Percentiles rank a stretch among this genome's conserved stretches.
Conservation (phyloP, 495 filamentous ascomycete genomes). For the Penicillium canariense region DNA sequence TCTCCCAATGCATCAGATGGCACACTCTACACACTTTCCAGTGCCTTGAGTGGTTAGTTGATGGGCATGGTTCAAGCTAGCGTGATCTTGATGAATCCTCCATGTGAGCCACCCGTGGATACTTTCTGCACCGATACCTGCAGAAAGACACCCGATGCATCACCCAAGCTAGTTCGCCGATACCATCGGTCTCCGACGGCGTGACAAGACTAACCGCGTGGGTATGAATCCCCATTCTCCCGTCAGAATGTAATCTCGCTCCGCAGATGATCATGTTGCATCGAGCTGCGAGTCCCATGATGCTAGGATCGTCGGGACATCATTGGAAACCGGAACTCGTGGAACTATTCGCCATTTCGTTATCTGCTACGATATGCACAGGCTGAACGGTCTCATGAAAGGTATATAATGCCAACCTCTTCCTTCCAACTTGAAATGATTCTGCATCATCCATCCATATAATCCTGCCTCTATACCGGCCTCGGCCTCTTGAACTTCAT, state of each 20-base stretch:
- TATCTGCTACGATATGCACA: too few species aligned
- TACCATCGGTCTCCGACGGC: conserved; percentile 21
- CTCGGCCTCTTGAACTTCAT: too few species aligned
- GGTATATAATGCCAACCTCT: too few species aligned
- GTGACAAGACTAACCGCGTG: background rate
- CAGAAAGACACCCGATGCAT: background rate
- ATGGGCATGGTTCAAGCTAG: background rate
- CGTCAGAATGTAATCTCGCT: background rate
- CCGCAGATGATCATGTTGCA: conserved; percentile 13
- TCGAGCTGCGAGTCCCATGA: conserved; percentile 2
- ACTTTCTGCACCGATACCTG: conserved; percentile 7
- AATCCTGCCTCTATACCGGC: too few species aligned
- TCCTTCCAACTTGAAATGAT: too few species aligned
- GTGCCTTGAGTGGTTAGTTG: background rate
- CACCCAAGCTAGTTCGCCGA: background rate
- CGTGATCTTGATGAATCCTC: background rate
- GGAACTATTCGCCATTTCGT: too few species aligned
- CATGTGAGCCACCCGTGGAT: background rate
- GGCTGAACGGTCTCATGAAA: too few species aligned
- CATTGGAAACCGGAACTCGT: background rate
- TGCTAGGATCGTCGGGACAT: background rate
- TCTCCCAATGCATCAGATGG: conserved; percentile 2
- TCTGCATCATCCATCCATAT: too few species aligned
- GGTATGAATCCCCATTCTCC: background rate
- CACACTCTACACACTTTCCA: background rate